Evolutionary conservation across 164 flowering plant genomes (phyloP).

Genomic region (Malania oleifera): DNA sequence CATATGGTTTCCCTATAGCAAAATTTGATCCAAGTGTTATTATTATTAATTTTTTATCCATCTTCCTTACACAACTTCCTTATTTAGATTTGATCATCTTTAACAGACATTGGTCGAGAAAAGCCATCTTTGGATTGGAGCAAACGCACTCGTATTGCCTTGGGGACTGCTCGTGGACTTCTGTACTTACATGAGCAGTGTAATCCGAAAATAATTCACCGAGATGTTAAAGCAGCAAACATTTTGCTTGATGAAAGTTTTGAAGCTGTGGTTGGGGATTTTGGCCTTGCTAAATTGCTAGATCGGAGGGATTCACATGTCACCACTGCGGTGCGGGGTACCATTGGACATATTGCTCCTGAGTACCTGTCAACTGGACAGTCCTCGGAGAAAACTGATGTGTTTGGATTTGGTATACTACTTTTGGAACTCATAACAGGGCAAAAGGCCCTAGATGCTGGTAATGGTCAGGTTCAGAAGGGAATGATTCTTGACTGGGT

Average conservation of each 20-base stretch:
- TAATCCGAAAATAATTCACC: slow-evolving; percentile 87
- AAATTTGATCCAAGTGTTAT: not conserved
- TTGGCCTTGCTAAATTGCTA: slow-evolving; percentile 89
- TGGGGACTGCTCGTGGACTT: slow-evolving; percentile 91
- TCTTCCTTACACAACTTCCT: not conserved
- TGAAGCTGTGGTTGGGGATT: slow-evolving; percentile 97
- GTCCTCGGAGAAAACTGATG: slow-evolving; percentile 97
- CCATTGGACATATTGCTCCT: slow-evolving; percentile 95
- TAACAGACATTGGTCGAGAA: slow-evolving; percentile 48
- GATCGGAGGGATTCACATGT: slow-evolving; percentile 89
- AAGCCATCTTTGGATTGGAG: slow-evolving; percentile 83
- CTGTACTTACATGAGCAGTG: slow-evolving; percentile 89
- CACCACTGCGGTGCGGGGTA: slow-evolving; percentile 96
- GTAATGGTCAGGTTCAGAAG: slow-evolving; percentile 70
- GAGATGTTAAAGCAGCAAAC: slow-evolving; percentile 98
- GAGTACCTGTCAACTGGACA: slow-evolving; percentile 98
- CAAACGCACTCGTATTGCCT: slow-evolving; percentile 69
- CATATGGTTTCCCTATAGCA: not conserved
- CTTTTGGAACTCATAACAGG: slow-evolving; percentile 93
- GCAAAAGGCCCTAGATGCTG: slow-evolving; percentile 70
- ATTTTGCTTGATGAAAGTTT: slow-evolving; percentile 88
- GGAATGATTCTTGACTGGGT: slow-evolving; percentile 96
- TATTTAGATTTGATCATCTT: slow-evolving; percentile 2
- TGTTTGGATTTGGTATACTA: slow-evolving; percentile 90
- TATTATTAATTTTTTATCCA: not conserved